Percentiles rank a stretch among this genome's conserved stretches.
Evolutionary conservation across 164 flowering plant species (phyloP).

Genomic region (Echeveria elegans): DNA sequence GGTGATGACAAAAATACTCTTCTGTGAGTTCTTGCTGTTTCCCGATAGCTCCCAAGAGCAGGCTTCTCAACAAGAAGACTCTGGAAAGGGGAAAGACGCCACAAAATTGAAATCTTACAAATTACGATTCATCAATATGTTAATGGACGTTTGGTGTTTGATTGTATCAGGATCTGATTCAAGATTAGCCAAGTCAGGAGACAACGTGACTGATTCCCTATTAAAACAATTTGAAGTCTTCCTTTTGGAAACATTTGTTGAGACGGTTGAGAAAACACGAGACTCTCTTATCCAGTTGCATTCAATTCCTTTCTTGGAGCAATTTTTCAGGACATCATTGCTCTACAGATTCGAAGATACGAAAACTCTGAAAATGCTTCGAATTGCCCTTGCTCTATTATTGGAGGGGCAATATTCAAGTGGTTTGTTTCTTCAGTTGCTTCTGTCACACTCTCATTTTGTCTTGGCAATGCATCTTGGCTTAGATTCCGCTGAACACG

Average conservation of each 20-base stretch:
- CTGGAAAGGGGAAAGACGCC: constrained; percentile 15
- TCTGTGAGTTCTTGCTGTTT: constrained; percentile 49
- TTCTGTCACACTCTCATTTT: constrained; percentile 82
- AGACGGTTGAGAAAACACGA: constrained; percentile 30
- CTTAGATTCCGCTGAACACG: constrained; percentile 20
- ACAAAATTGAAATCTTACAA: constrained; percentile 18
- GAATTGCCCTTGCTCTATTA: constrained; percentile 27
- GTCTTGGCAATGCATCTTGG: constrained; percentile 35
- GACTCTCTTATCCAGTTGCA: constrained; percentile 27
- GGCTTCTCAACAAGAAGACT: constrained; percentile 18
- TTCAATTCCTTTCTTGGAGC: constrained; percentile 50
- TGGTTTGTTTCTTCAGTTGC: constrained; percentile 36
- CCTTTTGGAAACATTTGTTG: constrained; percentile 44
- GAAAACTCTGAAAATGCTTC: constrained; percentile 42
- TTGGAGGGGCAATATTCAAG: constrained; percentile 35
- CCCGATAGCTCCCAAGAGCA: constrained; percentile 21
- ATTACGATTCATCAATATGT: constrained; percentile 29
- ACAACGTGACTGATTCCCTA: constrained; percentile 18
- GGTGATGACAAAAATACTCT: constrained; percentile 47
- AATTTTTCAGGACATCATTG: constrained; percentile 46
- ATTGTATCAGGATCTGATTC: constrained; percentile 42
- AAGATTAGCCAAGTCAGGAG: constrained; percentile 15
- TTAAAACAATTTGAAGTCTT: constrained; percentile 52
- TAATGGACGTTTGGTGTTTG: constrained; percentile 45
- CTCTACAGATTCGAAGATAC: constrained; percentile 76